Percentiles rank a stretch among this genome's conserved stretches.
phyloP scores from a whole-genome alignment of 257 asterid genomes.

The Przewalskia tangutica region DNA sequence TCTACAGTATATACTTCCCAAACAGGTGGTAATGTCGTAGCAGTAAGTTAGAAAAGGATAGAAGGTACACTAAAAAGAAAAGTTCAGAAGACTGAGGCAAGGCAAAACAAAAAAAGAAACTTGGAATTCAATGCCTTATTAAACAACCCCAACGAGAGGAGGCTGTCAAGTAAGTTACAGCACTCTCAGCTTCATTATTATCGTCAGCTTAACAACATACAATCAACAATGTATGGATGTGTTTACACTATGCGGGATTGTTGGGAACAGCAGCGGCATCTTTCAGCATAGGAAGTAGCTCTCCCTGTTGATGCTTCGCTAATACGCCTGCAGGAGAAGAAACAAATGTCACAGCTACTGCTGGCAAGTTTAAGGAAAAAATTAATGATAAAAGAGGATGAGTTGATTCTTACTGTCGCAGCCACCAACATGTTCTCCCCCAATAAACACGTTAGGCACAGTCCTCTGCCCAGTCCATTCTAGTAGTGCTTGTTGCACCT shows the following conservation, averaged over 20 bases:
- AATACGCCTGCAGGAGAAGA: conserved; percentile 23
- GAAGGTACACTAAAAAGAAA: not conserved
- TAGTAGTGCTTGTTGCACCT: conserved; percentile 50
- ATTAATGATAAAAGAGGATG: not conserved
- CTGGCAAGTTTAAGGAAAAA: not conserved
- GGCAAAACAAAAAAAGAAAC: not conserved
- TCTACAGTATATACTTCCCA: not conserved
- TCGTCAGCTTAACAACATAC: not conserved
- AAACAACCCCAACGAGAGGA: not conserved
- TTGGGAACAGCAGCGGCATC: conserved; percentile 55
- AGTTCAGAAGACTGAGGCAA: not conserved
- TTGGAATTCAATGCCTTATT: not conserved
- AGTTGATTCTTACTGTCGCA: conserved; percentile 44
- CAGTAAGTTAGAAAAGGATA: not conserved
- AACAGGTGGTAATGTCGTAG: not conserved
- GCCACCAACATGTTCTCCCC: conserved; percentile 82
- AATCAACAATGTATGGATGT: not conserved
- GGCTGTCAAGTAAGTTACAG: not conserved
- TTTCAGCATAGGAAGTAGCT: conserved; percentile 51
- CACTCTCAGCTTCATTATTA: not conserved
- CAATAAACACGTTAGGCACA: conserved; percentile 75
- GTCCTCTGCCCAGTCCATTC: conserved; percentile 87
- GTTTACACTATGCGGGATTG: conserved; percentile 18
- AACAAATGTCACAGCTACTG: not conserved
- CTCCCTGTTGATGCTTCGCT: conserved; percentile 45